A percentile compares a stretch with the other conserved stretches of the same genome.
Evolutionary conservation across 202 grass and related monocot genomes (phyloP).

Genomic region (Saccharum hybrid): DNA sequence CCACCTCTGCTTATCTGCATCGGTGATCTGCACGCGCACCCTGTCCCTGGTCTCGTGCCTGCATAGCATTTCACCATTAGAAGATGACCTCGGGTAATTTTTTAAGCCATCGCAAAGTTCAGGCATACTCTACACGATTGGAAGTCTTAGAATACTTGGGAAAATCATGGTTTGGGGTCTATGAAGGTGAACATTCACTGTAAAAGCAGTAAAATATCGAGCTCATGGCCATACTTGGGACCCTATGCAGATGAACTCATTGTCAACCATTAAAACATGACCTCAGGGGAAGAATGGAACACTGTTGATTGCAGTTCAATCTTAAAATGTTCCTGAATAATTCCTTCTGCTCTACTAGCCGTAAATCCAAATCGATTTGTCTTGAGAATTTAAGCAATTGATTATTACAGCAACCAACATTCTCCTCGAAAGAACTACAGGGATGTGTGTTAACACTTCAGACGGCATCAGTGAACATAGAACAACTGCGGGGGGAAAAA

Average conservation of each 20-base stretch:
- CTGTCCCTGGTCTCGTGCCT: conserved; percentile 87
- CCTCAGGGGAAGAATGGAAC: neutral
- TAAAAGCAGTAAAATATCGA: neutral
- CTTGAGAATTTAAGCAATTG: neutral
- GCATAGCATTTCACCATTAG: conserved; percentile 36
- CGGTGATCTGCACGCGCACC: conserved; percentile 81
- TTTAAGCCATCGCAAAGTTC: neutral
- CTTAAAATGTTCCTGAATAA: neutral
- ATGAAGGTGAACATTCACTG: neutral
- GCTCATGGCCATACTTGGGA: neutral
- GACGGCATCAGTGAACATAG: neutral
- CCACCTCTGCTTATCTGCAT: conserved; percentile 80
- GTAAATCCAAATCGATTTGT: neutral
- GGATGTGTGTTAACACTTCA: neutral
- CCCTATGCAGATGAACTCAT: neutral
- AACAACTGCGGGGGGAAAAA: neutral
- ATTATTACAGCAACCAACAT: conserved; percentile 29
- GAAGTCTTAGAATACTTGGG: conserved; percentile 14
- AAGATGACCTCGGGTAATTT: conserved; percentile 16
- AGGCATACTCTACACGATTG: neutral
- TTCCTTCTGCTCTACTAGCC: neutral
- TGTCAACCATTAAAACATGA: neutral
- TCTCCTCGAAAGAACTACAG: conserved; percentile 27
- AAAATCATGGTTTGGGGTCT: neutral
- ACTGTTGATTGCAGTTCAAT: neutral